phyloP scores from a whole-genome alignment of 2,329 filamentous ascomycete genomes.

The Penicillium fuscoglaucum region DNA sequence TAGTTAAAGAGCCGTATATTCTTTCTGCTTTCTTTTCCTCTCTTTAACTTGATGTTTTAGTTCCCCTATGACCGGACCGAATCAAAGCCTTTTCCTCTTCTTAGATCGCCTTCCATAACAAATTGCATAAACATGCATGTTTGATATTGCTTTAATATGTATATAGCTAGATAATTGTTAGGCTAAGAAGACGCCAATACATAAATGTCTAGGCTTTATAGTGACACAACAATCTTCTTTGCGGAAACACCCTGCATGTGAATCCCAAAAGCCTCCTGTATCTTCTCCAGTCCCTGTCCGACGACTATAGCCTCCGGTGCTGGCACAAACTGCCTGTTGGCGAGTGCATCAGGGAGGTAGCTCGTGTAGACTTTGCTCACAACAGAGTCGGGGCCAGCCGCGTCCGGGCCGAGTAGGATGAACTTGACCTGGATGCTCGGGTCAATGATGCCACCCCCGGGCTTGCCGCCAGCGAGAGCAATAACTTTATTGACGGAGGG shows the following conservation, averaged over 20 bases:
- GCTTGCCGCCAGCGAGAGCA: not conserved
- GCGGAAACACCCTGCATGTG: conserved; percentile 30
- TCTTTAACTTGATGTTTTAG: too few relatives aligned
- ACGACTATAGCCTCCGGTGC: not conserved
- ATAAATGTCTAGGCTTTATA: not conserved
- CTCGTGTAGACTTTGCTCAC: not conserved
- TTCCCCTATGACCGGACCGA: too few relatives aligned
- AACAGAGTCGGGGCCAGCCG: not conserved
- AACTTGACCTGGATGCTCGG: not conserved
- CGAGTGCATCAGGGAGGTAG: not conserved
- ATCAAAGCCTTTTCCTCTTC: too few relatives aligned
- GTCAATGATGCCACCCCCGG: not conserved
- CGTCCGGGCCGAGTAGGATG: not conserved
- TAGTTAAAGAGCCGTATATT: too few relatives aligned
- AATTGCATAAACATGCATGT: too few relatives aligned
- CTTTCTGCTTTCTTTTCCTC: too few relatives aligned
- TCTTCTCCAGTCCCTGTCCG: conserved; percentile 24
- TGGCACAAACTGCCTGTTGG: not conserved
- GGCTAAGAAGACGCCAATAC: not conserved
- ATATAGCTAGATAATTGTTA: not conserved
- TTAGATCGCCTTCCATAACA: too few relatives aligned
- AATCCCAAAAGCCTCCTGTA: conserved; percentile 25
- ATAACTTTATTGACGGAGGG: not conserved
- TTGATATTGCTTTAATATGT: too few relatives aligned
- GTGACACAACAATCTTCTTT: conserved; percentile 28